These are phyloP conservation scores for Yamadazyma philogaea DNA, from an alignment of 805 yeast genomes.

Conservation along the genomic window DNA sequence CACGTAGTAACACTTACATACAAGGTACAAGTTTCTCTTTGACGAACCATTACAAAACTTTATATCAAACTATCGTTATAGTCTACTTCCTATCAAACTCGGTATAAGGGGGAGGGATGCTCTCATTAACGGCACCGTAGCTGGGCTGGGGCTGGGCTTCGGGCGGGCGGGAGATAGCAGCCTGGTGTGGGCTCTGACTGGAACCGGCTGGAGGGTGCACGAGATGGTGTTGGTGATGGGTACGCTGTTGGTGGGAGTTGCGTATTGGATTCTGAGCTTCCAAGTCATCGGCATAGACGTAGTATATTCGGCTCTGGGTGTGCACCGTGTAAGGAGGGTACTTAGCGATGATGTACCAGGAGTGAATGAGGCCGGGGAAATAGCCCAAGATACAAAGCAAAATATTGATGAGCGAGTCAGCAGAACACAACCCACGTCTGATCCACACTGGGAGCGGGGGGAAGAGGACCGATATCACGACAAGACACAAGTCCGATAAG, in stretches of 20 bases:
- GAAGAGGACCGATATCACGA: conserved; percentile 56
- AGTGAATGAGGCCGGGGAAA: conserved; percentile 49
- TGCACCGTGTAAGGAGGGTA: conserved; percentile 37
- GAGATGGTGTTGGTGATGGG: conserved; percentile 21
- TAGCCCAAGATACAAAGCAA: conserved; percentile 47
- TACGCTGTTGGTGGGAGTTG: conserved; percentile 18
- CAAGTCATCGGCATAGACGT: conserved; percentile 33
- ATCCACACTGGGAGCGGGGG: conserved; percentile 76
- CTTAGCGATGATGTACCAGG: conserved; percentile 48
- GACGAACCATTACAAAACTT: no score
- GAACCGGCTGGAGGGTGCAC: not conserved
- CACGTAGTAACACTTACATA: no score
- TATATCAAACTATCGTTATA: not conserved
- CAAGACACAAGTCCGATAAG: conserved; percentile 53
- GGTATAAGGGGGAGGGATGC: conserved; percentile 18
- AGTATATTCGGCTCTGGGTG: conserved; percentile 29
- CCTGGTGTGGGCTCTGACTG: conserved; percentile 2
- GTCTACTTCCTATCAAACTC: conserved; percentile 7
- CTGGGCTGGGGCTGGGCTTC: conserved; percentile 12
- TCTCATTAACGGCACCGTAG: conserved; percentile 29
- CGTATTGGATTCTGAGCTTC: conserved; percentile 19
- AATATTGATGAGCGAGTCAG: conserved; percentile 46
- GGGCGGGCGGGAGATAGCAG: conserved; percentile 6
- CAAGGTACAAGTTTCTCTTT: no score
- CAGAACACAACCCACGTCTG: conserved; percentile 58